These are phyloP conservation scores for Eucalyptus cloeziana DNA, from an alignment of 345 rosid genomes.

Conservation along the genomic window DNA sequence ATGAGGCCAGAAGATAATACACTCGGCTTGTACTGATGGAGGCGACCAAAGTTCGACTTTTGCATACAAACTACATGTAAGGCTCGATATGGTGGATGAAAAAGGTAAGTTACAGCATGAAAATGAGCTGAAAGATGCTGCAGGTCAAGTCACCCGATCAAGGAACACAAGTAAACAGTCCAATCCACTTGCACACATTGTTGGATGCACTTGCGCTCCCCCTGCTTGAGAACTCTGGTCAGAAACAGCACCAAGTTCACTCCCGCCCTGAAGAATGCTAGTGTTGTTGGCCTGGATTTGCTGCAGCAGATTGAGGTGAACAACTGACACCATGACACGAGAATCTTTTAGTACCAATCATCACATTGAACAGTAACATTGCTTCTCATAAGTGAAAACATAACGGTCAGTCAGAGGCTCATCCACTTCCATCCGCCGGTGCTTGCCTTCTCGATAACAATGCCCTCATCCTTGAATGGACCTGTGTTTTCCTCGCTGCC, in stretches of 20 bases:
- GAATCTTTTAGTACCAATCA: background rate
- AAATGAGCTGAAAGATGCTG: conserved; percentile 2
- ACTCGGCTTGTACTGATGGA: background rate
- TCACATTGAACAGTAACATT: background rate
- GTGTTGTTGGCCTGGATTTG: background rate
- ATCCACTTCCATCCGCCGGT: background rate
- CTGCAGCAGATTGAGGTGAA: background rate
- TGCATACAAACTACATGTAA: background rate
- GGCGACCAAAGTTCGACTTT: background rate
- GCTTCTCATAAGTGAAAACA: background rate
- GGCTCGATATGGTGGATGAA: background rate
- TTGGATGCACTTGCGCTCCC: background rate
- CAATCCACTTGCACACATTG: conserved; percentile 1
- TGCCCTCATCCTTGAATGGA: background rate
- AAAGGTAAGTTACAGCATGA: background rate
- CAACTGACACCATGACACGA: background rate
- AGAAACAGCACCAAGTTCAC: conserved; percentile 4
- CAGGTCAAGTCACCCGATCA: background rate
- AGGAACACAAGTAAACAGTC: conserved; percentile 1
- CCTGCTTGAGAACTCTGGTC: background rate
- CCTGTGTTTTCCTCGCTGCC: background rate
- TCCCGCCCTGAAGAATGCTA: background rate
- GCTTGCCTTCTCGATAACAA: background rate
- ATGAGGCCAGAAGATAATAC: background rate
- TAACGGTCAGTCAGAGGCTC: background rate